phyloP scores from a whole-genome alignment of 2,329 filamentous ascomycete genomes.

The Canariomyces notabilis region DNA sequence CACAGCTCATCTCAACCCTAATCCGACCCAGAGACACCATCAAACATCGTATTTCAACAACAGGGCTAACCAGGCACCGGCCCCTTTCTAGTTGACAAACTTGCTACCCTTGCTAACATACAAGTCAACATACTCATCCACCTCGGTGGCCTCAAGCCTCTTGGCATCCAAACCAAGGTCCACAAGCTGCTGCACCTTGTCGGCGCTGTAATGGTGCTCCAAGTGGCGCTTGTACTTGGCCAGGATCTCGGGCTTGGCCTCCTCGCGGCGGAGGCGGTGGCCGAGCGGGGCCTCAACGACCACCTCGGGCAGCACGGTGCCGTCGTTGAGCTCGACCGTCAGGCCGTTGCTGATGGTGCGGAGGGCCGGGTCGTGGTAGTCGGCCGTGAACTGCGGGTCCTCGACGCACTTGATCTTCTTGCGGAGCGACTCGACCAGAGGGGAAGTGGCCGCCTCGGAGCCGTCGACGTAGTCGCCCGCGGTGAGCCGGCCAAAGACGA shows the following conservation, averaged over 20 bases:
- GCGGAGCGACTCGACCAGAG: constrained; percentile 83
- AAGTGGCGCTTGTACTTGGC: constrained; percentile 94
- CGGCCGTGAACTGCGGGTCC: constrained; percentile 86
- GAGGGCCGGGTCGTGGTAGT: constrained; percentile 91
- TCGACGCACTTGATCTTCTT: constrained; percentile 95
- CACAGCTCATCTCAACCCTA: too few relatives aligned
- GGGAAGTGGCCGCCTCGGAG: constrained; percentile 83
- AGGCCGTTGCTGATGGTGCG: constrained; percentile 97
- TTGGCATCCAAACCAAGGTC: constrained; percentile 70
- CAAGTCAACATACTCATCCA: constrained; percentile 92
- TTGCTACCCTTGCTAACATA: constrained; percentile 62
- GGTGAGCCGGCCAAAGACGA: constrained; percentile 88
- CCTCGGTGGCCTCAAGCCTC: constrained; percentile 71
- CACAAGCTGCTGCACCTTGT: constrained; percentile 75
- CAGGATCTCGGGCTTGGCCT: constrained; percentile 96
- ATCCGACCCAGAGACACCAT: too few relatives aligned
- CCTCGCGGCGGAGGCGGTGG: constrained; percentile 83
- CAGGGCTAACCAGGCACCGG: too few relatives aligned
- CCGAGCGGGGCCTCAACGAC: constrained; percentile 92
- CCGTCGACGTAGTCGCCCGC: constrained; percentile 92
- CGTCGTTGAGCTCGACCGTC: constrained; percentile 91
- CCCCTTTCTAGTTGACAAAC: constrained; percentile 39
- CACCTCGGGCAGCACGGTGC: constrained; percentile 83
- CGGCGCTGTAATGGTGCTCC: constrained; percentile 71
- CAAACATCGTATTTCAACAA: too few relatives aligned